Conservation (phyloP, 768 basidiomycete genomes). For the Termitomyces sp. region DNA sequence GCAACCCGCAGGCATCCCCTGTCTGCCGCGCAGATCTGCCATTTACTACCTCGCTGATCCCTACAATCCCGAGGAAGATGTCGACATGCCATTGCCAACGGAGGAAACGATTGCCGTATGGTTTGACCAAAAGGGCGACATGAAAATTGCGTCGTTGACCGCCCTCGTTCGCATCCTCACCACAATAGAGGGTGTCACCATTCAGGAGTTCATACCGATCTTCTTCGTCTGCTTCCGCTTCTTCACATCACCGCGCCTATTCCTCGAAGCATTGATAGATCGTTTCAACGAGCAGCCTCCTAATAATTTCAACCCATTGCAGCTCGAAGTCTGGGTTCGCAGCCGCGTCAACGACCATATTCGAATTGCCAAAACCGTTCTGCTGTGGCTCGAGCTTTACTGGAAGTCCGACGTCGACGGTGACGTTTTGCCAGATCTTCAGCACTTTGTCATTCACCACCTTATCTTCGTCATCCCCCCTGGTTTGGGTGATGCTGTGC, state of each 20-base stretch:
- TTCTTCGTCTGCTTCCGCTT: conserved; percentile 76
- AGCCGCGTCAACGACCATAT: conserved; percentile 51
- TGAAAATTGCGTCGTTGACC: conserved; percentile 34
- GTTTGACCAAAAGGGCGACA: conserved; percentile 25
- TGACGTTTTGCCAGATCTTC: conserved; percentile 32
- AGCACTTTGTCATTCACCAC: conserved; percentile 21
- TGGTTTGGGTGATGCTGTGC: conserved; percentile 25
- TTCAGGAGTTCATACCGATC: conserved; percentile 44
- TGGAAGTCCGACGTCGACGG: conserved; percentile 60
- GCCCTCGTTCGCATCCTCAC: conserved; percentile 48
- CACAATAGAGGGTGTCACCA: conserved; percentile 35
- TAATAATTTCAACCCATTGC: conserved; percentile 24
- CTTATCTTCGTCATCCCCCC: conserved; percentile 29
- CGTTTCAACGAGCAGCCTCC: conserved; percentile 47
- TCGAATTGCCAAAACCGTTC: conserved; percentile 58
- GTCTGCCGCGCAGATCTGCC: conserved; percentile 26
- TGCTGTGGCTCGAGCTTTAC: conserved; percentile 70
- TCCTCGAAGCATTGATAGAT: conserved; percentile 37
- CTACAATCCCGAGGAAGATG: conserved; percentile 21
- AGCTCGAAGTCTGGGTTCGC: conserved; percentile 36
- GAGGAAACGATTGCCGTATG: conserved; percentile 23
- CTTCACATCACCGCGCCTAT: conserved; percentile 51
- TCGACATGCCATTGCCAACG: conserved; percentile 26
- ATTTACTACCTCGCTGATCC: conserved; percentile 28
- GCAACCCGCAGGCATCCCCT: conserved; percentile 13